Evolutionary conservation across 2,329 filamentous ascomycete species (phyloP), one percentile per base, ranked within the genome.

Genomic region (Aphanocladium album): DNA sequence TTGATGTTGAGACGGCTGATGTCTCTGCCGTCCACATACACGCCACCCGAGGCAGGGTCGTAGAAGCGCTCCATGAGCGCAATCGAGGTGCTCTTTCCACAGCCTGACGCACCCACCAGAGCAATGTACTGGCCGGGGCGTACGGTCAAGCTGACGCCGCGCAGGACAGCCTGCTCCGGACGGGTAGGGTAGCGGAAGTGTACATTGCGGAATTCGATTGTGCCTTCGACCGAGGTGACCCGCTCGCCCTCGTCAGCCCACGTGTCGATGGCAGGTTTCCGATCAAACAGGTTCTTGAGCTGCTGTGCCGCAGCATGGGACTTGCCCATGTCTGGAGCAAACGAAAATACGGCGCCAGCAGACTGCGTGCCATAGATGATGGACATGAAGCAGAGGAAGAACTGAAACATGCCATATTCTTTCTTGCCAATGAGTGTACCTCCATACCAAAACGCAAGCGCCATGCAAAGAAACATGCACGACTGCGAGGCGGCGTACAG

Each of bases 151-250:
- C 93, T 88, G 12, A 97, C 80, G 0, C 93, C 93, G 30, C 91
- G 89, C 2, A 98, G 85, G 0, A 98, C 91, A n/a, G 91, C 90
- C 67, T 96, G 91, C 67, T 96, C 91, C 0, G 91, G 90, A 1
- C 95, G 86, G 0, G 91, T 96, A 0, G 93, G 93, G 70, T 98
- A 99, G 46, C 91, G 85, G 82, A 97, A 98, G 72, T 96, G 91
- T 2, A 98, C 92, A 65, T 96, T 87, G 21, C 89, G 86, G 78
- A 99, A 96, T 72, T 98, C 92, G 64, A 99, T 84, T 14, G 82
- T 83, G 27, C 93, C 93, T 21, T 95, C 84, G 25, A 93, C 81
- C 2, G 79, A 69, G 1, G 83, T 75, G 7, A 96, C 67, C 2
- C 75, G 76, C 19, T 84, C 82, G 17, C 92, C 92, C 1, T 88